Evolutionary conservation across 2,329 filamentous ascomycete genomes (phyloP).

Genomic region (Phaeosphaeria sp.): DNA sequence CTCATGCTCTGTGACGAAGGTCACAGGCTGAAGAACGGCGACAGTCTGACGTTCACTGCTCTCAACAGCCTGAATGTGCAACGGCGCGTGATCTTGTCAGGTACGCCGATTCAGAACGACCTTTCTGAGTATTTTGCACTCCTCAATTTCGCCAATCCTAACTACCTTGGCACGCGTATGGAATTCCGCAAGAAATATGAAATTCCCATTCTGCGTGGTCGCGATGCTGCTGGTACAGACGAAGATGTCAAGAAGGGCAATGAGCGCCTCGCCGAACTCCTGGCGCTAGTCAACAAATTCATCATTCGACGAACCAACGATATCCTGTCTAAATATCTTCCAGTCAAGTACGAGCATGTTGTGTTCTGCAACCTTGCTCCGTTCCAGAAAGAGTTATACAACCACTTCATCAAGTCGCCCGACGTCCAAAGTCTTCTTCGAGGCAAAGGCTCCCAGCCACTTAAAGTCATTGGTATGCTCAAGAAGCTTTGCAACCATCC

Average conservation of each 20-base stretch:
- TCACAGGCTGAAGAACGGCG: slow-evolving; percentile 94
- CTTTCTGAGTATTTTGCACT: slow-evolving; percentile 97
- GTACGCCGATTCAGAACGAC: slow-evolving; percentile 97
- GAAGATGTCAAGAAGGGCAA: slow-evolving; percentile 82
- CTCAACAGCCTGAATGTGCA: slow-evolving; percentile 90
- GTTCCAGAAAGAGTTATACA: slow-evolving; percentile 93
- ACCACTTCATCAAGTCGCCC: slow-evolving; percentile 94
- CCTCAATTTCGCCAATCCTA: slow-evolving; percentile 95
- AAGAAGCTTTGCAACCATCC: slow-evolving; percentile 99
- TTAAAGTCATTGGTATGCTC: slow-evolving; percentile 94
- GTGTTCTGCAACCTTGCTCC: slow-evolving; percentile 95
- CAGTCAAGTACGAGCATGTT: slow-evolving; percentile 98
- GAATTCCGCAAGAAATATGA: slow-evolving; percentile 97
- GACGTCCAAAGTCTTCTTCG: slow-evolving; percentile 90
- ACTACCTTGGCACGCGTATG: slow-evolving; percentile 82
- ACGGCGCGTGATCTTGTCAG: slow-evolving; percentile 90
- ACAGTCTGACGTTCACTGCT: slow-evolving; percentile 92
- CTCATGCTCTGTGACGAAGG: slow-evolving; percentile 95
- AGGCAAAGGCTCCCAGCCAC: slow-evolving; percentile 92
- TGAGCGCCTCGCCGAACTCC: slow-evolving; percentile 79
- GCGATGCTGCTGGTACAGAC: slow-evolving; percentile 88
- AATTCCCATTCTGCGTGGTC: slow-evolving; percentile 86
- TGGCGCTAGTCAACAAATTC: slow-evolving; percentile 92
- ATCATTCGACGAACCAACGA: slow-evolving; percentile 98
- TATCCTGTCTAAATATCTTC: slow-evolving; percentile 95